Conservation (phyloP, 768 basidiomycete genomes). For the Lactarius hengduanensis region DNA sequence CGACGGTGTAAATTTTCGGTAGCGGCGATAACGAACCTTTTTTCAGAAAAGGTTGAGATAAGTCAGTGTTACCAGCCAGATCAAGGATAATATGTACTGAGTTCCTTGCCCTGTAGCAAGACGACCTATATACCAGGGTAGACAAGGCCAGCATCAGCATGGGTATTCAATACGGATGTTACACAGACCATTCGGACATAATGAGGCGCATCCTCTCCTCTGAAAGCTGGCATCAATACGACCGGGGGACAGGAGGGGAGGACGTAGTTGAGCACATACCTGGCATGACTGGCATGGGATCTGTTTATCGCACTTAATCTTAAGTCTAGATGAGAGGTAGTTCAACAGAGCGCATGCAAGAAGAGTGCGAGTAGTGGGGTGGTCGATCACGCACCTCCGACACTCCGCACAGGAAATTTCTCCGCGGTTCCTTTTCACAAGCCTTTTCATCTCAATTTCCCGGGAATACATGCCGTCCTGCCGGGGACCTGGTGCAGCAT, state of each 20-base stretch:
- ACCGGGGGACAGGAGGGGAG: background rate
- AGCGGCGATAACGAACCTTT: too few relatives aligned
- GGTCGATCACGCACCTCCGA: slow-evolving; percentile 58
- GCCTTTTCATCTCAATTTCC: slow-evolving; percentile 74
- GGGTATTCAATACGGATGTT: slow-evolving; percentile 15
- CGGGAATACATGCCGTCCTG: slow-evolving; percentile 55
- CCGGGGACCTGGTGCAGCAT: slow-evolving; percentile 49
- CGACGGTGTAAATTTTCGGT: too few relatives aligned
- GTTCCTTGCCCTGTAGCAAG: slow-evolving; percentile 77
- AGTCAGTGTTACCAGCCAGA: background rate
- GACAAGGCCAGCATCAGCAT: background rate
- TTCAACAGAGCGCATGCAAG: slow-evolving; percentile 2
- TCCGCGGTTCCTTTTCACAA: slow-evolving; percentile 66
- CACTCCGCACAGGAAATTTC: slow-evolving; percentile 81
- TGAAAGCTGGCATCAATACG: slow-evolving; percentile 29
- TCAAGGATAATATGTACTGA: slow-evolving; percentile 40
- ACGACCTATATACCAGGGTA: slow-evolving; percentile 45
- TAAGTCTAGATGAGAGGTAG: slow-evolving; percentile 45
- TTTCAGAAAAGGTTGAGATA: too few relatives aligned
- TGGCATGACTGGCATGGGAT: slow-evolving; percentile 78
- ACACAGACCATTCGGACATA: slow-evolving; percentile 67
- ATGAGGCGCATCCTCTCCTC: slow-evolving; percentile 64
- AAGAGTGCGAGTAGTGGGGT: background rate
- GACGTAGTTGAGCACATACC: slow-evolving; percentile 39
- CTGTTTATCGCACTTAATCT: slow-evolving; percentile 82